Evolutionary conservation across 2,329 filamentous ascomycete species (phyloP).

Genomic region (Epichloe gansuensis): DNA sequence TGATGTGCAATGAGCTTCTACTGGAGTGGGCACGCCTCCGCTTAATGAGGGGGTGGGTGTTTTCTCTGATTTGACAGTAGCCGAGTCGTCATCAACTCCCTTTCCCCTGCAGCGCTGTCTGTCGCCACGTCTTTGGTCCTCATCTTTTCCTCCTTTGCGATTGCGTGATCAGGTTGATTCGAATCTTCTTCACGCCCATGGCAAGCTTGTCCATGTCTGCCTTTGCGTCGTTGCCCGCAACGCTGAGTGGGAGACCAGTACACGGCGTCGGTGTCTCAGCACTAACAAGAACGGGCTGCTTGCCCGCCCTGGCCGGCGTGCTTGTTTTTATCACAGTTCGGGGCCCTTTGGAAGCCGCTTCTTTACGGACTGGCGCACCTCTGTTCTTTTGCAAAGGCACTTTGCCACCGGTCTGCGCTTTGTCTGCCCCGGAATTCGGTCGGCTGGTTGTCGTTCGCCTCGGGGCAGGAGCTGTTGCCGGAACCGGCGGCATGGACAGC

Average conservation of each 20-base stretch:
- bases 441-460: slow-evolving; percentile 24
- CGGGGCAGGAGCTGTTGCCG: slow-evolving; percentile 3
- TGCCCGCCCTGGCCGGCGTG: slow-evolving; percentile 10
- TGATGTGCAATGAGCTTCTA: slow-evolving; percentile 13
- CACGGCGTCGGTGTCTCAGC: slow-evolving; percentile 8
- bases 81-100: neutral
- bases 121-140: slow-evolving; percentile 6
- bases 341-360: slow-evolving; percentile 21
- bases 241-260: slow-evolving; percentile 1
- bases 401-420: slow-evolving; percentile 25
- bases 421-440: slow-evolving; percentile 12
- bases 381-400: slow-evolving; percentile 50
- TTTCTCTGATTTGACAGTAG: neutral
- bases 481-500: neutral
- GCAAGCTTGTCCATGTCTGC: slow-evolving; percentile 43
- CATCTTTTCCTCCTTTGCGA: slow-evolving; percentile 42
- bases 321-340: slow-evolving; percentile 26
- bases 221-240: slow-evolving; percentile 7
- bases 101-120: neutral
- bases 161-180: slow-evolving; percentile 48
- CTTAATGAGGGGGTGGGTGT: slow-evolving; percentile 9
- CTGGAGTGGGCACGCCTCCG: slow-evolving; percentile 14
- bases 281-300: slow-evolving; percentile 6
- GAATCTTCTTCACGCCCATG: slow-evolving; percentile 49
- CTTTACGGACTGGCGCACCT: slow-evolving; percentile 31